These are phyloP conservation scores for Phalaenopsis hybrid DNA, from an alignment of 116 monocot species.

Conservation along the genomic window DNA sequence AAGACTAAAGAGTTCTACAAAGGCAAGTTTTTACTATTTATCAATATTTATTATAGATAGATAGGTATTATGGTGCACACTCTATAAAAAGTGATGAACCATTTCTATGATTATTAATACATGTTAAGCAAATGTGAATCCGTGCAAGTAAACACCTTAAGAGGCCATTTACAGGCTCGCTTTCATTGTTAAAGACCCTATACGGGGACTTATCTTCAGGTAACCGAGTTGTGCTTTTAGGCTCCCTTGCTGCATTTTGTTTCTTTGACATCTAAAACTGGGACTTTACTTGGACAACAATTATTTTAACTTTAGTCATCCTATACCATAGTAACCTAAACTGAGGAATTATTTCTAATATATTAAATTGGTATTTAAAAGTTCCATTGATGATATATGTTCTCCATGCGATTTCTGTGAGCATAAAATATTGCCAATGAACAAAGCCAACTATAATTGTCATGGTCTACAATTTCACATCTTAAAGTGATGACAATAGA, in stretches of 20 bases:
- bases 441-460: neutral
- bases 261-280: neutral
- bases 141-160: neutral
- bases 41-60: constrained; percentile 1
- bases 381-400: neutral
- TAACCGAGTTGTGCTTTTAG: neutral
- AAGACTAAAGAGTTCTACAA: constrained; percentile 75
- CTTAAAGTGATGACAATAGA: neutral
- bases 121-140: neutral
- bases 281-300: neutral
- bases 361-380: neutral
- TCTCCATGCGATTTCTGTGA: neutral
- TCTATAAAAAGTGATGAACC: too few species aligned
- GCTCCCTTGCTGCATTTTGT: neutral
- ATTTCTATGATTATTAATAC: neutral
- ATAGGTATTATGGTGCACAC: too few species aligned
- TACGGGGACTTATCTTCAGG: neutral
- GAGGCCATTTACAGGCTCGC: neutral
- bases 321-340: neutral
- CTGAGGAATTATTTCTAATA: neutral
- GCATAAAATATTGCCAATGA: too few species aligned
- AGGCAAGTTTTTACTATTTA: constrained; percentile 36
- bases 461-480: neutral
- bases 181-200: neutral
- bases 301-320: neutral